A percentile compares a stretch with the other conserved stretches of the same genome.
Evolutionary conservation across 1,139 yeast genomes (phyloP).

Genomic region (Geotrichum siamense): DNA sequence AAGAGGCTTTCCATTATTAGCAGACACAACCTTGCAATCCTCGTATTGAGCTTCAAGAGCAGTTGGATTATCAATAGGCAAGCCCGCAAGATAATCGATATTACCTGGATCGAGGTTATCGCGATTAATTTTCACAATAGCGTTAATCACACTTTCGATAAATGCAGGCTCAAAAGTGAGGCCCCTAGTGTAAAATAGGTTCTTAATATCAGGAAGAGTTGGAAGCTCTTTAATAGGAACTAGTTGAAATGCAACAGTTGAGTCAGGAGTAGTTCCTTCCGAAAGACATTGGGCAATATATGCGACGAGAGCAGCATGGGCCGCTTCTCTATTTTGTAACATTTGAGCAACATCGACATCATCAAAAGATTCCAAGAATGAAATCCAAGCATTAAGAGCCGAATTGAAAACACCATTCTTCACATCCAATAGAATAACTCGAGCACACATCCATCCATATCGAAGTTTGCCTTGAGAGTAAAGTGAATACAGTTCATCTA

Average conservation of each 20-base stretch:
- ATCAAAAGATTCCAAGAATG: slow-evolving; percentile 30
- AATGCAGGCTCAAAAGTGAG: slow-evolving; percentile 5
- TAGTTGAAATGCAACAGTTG: slow-evolving; percentile 28
- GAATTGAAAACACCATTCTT: slow-evolving; percentile 25
- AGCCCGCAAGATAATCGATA: slow-evolving; percentile 22
- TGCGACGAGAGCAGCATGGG: slow-evolving; percentile 29
- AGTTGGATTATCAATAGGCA: slow-evolving; percentile 26
- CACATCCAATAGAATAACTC: slow-evolving; percentile 26
- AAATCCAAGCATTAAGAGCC: slow-evolving; percentile 34
- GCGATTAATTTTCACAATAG: slow-evolving; percentile 22
- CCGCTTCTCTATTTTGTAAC: slow-evolving; percentile 27
- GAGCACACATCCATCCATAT: slow-evolving; percentile 28
- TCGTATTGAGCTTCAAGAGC: slow-evolving; percentile 24
- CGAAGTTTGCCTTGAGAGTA: slow-evolving; percentile 22
- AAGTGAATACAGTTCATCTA: slow-evolving; percentile 20
- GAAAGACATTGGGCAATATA: slow-evolving; percentile 25
- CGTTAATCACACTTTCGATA: slow-evolving; percentile 16
- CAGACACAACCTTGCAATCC: slow-evolving; percentile 23
- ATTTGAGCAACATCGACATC: slow-evolving; percentile 22
- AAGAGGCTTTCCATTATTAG: slow-evolving; percentile 20
- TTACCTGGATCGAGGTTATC: slow-evolving; percentile 22
- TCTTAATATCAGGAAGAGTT: slow-evolving; percentile 20
- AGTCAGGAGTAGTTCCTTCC: slow-evolving; percentile 21
- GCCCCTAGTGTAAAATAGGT: slow-evolving; percentile 13
- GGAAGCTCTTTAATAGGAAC: slow-evolving; percentile 31